phyloP scores from a whole-genome alignment of 2,329 filamentous ascomycete genomes.

The Fusarium sacchari region DNA sequence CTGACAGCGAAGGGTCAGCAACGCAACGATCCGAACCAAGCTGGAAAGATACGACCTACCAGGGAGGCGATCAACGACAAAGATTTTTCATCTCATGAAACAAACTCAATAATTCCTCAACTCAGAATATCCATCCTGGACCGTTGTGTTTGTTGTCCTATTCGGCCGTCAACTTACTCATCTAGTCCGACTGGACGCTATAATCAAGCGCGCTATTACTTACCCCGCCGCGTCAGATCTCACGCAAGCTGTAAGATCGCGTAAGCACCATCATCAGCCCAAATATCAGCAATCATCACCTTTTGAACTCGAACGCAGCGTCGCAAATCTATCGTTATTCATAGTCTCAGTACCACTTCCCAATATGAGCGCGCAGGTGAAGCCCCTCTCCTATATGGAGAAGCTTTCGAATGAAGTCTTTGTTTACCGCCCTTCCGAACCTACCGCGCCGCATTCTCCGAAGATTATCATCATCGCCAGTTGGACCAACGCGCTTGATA shows the following conservation, averaged over 20 bases:
- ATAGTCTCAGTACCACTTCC: too few relatives aligned
- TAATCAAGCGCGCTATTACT: neutral
- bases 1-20: neutral
- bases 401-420: conserved; percentile 12
- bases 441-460: neutral
- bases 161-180: neutral
- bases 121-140: too few relatives aligned
- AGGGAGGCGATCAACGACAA: neutral
- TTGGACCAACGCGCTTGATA: conserved; percentile 21
- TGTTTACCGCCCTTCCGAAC: neutral
- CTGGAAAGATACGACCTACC: too few relatives aligned
- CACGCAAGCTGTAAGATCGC: neutral
- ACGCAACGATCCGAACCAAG: neutral
- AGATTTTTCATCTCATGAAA: neutral
- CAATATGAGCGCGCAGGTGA: neutral
- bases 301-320: neutral
- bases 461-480: conserved; percentile 19
- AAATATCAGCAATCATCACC: neutral
- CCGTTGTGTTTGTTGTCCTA: neutral
- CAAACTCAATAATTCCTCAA: neutral
- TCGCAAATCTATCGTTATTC: neutral
- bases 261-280: neutral
- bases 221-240: conserved; percentile 1
- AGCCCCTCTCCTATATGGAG: conserved; percentile 21
- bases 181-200: neutral